These are phyloP conservation scores for Linaria vulgaris DNA, from an alignment of 257 asterid species.

Conservation along the genomic window DNA sequence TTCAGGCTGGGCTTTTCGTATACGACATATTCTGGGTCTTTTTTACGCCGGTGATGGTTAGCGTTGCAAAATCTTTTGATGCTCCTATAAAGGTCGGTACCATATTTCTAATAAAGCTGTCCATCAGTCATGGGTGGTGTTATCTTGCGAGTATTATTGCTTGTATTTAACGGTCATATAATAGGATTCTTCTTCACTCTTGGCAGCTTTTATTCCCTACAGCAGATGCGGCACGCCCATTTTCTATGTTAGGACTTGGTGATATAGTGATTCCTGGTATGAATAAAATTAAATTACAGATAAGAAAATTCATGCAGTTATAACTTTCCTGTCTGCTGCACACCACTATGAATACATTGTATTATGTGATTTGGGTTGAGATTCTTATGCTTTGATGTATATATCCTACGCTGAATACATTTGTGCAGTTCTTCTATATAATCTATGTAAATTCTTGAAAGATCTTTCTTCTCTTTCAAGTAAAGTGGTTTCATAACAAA, in stretches of 20 bases:
- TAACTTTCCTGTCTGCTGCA: neutral
- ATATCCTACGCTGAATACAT: neutral
- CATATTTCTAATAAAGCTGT: neutral
- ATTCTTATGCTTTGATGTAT: neutral
- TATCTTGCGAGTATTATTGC: neutral
- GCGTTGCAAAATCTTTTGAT: constrained; percentile 94
- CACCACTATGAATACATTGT: too few species aligned
- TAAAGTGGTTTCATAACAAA: too few species aligned
- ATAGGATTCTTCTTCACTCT: constrained; percentile 15
- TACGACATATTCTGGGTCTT: constrained; percentile 98
- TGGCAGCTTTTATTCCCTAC: constrained; percentile 96
- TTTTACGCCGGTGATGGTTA: constrained; percentile 97
- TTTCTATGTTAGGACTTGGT: constrained; percentile 99
- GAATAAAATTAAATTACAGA: constrained; percentile 9
- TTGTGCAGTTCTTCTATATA: neutral
- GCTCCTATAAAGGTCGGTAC: constrained; percentile 88
- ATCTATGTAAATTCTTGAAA: neutral
- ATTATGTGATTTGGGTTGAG: neutral
- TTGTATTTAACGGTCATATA: constrained; percentile 8
- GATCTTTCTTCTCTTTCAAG: neutral
- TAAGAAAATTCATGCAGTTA: neutral
- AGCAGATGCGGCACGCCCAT: constrained; percentile 76
- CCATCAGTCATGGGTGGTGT: constrained; percentile 7
- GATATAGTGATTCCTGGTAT: constrained; percentile 97
- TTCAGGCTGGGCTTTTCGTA: constrained; percentile 91